These are phyloP conservation scores for Starmera pachycereana DNA, from an alignment of 805 yeast genomes.

Conservation along the genomic window DNA sequence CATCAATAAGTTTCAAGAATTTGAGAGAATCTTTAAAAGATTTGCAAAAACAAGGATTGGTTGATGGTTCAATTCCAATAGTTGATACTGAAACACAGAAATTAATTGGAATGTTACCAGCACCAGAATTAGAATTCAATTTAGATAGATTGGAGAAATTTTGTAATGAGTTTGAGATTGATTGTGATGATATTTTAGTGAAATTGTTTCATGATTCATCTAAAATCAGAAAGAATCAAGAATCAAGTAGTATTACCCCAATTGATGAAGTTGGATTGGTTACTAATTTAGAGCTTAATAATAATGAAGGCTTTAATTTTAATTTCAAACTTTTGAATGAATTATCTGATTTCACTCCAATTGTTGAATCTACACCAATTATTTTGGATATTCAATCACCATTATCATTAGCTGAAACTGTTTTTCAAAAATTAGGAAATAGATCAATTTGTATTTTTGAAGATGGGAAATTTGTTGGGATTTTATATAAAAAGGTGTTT, in stretches of 20 bases:
- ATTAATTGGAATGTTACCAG: constrained; percentile 36
- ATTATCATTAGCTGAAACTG: constrained; percentile 36
- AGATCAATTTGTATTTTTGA: constrained; percentile 35
- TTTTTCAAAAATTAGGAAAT: constrained; percentile 42
- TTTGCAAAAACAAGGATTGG: constrained; percentile 30
- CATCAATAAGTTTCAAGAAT: constrained; percentile 10
- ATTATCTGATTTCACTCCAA: constrained; percentile 29
- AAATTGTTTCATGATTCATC: neutral
- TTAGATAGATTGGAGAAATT: constrained; percentile 24
- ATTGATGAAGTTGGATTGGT: neutral
- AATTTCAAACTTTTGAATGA: constrained; percentile 4
- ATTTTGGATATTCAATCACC: constrained; percentile 37
- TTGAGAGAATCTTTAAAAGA: constrained; percentile 25
- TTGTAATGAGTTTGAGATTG: neutral
- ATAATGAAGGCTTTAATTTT: neutral
- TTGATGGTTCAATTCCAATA: constrained; percentile 45
- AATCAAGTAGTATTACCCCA: neutral
- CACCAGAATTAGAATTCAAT: constrained; percentile 41
- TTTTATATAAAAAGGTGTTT: constrained; percentile 42
- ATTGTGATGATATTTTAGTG: neutral
- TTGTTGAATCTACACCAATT: constrained; percentile 36
- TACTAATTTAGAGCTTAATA: neutral
- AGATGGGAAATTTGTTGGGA: constrained; percentile 38
- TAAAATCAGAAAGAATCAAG: neutral
- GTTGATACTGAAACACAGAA: constrained; percentile 16